phyloP scores from a whole-genome alignment of 805 yeast genomes.

The Candida anglica region DNA sequence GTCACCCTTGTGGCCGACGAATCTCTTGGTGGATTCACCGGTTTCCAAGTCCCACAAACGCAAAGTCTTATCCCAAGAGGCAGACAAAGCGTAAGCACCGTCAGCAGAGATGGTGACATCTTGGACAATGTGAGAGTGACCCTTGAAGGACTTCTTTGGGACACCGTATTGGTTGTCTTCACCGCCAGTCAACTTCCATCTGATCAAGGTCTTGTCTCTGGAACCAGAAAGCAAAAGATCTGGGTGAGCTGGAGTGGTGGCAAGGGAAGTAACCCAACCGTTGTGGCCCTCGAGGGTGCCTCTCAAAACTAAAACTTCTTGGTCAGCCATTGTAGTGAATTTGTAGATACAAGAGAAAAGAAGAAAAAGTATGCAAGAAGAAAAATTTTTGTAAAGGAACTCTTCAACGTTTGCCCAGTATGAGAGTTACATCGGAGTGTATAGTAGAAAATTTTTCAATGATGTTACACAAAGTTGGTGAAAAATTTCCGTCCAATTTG shows the following conservation, averaged over 20 bases:
- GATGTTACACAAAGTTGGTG: slow-evolving; percentile 5
- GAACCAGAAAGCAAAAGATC: slow-evolving; percentile 97
- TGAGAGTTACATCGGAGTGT: background rate
- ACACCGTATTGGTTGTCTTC: slow-evolving; percentile 93
- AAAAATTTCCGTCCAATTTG: too few species aligned
- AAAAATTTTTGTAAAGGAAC: too few species aligned
- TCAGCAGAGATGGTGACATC: slow-evolving; percentile 97
- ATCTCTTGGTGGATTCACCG: slow-evolving; percentile 92
- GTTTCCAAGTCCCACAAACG: slow-evolving; percentile 97
- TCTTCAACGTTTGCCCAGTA: background rate
- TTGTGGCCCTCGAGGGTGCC: slow-evolving; percentile 94
- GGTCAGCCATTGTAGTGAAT: slow-evolving; percentile 56
- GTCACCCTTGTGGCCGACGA: slow-evolving; percentile 97
- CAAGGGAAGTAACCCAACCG: slow-evolving; percentile 95
- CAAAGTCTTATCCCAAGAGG: slow-evolving; percentile 99
- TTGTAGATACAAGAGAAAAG: slow-evolving; percentile 4
- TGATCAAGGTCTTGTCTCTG: slow-evolving; percentile 97
- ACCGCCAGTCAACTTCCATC: slow-evolving; percentile 95
- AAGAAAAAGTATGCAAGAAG: slow-evolving; percentile 3
- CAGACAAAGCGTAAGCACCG: slow-evolving; percentile 96
- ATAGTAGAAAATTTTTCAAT: slow-evolving; percentile 8
- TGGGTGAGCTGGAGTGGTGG: slow-evolving; percentile 98
- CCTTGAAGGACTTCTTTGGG: slow-evolving; percentile 94
- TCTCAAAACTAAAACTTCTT: slow-evolving; percentile 98
- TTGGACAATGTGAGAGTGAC: slow-evolving; percentile 99